Percentiles rank a stretch among this genome's conserved stretches.
Evolutionary conservation across 352 stramenopile genomes (phyloP).

Genomic region (Peronospora belbahrii): DNA sequence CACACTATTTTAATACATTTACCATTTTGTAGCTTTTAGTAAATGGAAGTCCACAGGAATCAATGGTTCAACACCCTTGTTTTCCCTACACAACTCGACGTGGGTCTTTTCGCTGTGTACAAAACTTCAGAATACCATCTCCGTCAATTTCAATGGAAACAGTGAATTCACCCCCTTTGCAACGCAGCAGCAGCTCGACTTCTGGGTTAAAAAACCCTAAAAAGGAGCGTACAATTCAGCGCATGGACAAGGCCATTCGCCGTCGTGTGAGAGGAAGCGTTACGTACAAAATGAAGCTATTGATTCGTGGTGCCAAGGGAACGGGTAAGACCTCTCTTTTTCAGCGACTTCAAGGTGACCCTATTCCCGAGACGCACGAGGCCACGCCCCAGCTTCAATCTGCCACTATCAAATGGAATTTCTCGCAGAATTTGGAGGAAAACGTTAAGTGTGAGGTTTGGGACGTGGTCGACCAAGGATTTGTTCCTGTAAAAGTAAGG

Average conservation of each 20-base stretch:
- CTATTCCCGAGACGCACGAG: constrained; percentile 58
- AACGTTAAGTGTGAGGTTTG: constrained; percentile 88
- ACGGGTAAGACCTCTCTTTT: constrained; percentile 87
- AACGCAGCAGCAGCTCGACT: constrained; percentile 15
- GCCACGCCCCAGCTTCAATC: constrained; percentile 83
- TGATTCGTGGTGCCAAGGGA: constrained; percentile 74
- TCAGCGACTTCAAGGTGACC: constrained; percentile 70
- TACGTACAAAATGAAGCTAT: constrained; percentile 90
- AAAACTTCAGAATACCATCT: constrained; percentile 36
- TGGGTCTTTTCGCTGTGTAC: constrained; percentile 18
- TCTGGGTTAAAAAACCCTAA: constrained; percentile 13
- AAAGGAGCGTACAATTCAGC: constrained; percentile 62
- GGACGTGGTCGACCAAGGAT: constrained; percentile 86
- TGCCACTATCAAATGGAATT: constrained; percentile 84
- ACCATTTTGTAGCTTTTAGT: no score
- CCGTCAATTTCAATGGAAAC: constrained; percentile 8
- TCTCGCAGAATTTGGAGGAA: constrained; percentile 56
- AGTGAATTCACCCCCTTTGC: neutral
- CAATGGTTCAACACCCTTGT: constrained; percentile 15
- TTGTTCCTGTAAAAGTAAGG: constrained; percentile 19
- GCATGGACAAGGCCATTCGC: constrained; percentile 78
- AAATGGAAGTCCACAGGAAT: constrained; percentile 31
- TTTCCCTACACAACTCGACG: constrained; percentile 28
- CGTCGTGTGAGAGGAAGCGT: constrained; percentile 69
- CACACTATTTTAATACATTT: no score